Evolutionary conservation across 345 rosid genomes (phyloP), one percentile per base, ranked within the genome.

Genomic region (Murraya paniculata): DNA sequence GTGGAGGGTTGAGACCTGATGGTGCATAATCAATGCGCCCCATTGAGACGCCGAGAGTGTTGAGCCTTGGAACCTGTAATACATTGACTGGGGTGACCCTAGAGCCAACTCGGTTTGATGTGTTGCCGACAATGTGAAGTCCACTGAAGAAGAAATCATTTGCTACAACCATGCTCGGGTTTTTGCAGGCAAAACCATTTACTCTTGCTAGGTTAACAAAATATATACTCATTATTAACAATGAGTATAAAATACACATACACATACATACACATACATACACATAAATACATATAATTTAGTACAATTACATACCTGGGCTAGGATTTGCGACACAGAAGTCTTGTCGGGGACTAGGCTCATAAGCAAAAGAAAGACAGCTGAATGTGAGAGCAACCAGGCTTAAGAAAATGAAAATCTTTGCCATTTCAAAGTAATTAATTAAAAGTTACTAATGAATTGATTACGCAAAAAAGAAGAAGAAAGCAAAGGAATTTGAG

Each of bases 321-420:
- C 33, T 53, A 19, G 73, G 76, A 39, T 77, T 73, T 7, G 77
- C 86, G 7, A 83, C 79, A 0, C 79, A 80, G 69, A 80, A 83
- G 56, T 83, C 86, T 30, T 83, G 85, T 5, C 80, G 73, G 11
- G 86, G 73, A 41, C 53, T 80, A 16, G 78, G 83, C 71, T 80
- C 86, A 21, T 27, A 77, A 7, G 81, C 76, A 18, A 76, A 58
- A 25, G 68, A 73, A 31, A 73, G 16, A 35, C 55, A 39, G 64
- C 45, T 65, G 68, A 75, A 58, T 2, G 78, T 24, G 31, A 69
- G 16, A 22, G 56, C 60, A 4, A 77, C 35, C 13, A 67, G 2
- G 21, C 78, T 13, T 16, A 83, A 31, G n/a, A 66, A 58, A 48
- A 76, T 38, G 22, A 71, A 25, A 8, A 57, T 21, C 33, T 60